A percentile compares a stretch with the other conserved stretches of the same genome.
phyloP scores from a whole-genome alignment of 1,284 basidiomycete species.

The Moesziomyces globuligerus region DNA sequence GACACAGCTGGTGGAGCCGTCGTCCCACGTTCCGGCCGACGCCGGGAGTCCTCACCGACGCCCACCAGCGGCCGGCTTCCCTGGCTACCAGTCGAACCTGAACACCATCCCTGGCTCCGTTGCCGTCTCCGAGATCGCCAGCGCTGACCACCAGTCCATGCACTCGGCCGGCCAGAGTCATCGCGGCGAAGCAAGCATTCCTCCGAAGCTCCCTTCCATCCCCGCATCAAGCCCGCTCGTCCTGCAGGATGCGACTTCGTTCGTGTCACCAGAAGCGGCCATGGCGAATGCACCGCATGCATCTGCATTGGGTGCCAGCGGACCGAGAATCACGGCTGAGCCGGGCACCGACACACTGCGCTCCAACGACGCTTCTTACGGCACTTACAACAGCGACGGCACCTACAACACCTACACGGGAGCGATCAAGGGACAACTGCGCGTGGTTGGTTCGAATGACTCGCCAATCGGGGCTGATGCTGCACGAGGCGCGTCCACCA shows the following conservation, averaged over 20 bases:
- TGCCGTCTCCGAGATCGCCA: conserved; percentile 22
- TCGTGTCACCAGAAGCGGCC: no score
- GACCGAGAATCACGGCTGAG: conserved; percentile 7
- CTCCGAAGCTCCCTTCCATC: conserved; percentile 27
- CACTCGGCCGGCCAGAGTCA: conserved; percentile 6
- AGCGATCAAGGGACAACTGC: conserved; percentile 20
- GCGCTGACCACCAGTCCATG: conserved; percentile 22
- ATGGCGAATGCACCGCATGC: background rate
- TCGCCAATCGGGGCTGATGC: background rate
- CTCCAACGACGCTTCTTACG: conserved; percentile 18
- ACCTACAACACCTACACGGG: conserved; percentile 39
- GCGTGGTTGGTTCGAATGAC: conserved; percentile 19
- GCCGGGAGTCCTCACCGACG: conserved; percentile 10
- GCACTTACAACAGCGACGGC: no score
- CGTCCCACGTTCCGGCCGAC: conserved; percentile 6
- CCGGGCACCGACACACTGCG: conserved; percentile 10
- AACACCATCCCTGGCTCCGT: conserved; percentile 34
- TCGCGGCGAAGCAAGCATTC: conserved; percentile 9
- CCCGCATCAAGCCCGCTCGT: conserved; percentile 27
- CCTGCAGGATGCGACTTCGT: conserved; percentile 15
- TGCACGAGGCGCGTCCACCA: conserved; percentile 1
- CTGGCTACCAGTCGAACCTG: conserved; percentile 17
- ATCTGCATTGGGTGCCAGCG: background rate
- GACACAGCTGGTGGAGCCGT: conserved; percentile 4
- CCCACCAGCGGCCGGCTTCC: conserved; percentile 15